A percentile compares a stretch with the other conserved stretches of the same genome.
Evolutionary conservation across 2,329 filamentous ascomycete species (phyloP).

Genomic region (Nannizziopsis barbatae): DNA sequence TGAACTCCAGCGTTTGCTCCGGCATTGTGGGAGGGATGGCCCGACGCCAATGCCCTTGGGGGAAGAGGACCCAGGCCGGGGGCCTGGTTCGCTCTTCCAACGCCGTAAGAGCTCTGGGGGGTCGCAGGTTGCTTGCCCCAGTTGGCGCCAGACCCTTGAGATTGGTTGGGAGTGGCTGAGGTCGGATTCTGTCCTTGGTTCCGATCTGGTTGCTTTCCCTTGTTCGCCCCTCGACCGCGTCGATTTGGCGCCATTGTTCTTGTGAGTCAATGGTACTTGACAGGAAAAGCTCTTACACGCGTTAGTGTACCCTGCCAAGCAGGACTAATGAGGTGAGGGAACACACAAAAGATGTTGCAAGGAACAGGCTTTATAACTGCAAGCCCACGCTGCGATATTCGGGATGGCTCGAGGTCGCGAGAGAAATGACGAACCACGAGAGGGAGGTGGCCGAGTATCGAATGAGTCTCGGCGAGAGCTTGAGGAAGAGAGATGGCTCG

Average conservation of each 20-base stretch:
- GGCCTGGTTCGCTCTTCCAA: background rate
- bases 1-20: conserved; percentile 2
- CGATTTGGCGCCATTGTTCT: conserved; percentile 4
- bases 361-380: conserved; percentile 1
- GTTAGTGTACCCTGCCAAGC: too few relatives aligned
- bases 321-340: background rate
- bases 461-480: background rate
- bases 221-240: background rate
- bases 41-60: background rate
- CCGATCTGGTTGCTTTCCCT: conserved; percentile 2
- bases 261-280: background rate
- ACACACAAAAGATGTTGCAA: conserved; percentile 1
- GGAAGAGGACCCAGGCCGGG: conserved; percentile 4
- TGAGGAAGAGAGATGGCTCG: background rate
- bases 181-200: conserved; percentile 9
- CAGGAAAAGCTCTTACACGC: background rate
- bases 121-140: background rate
- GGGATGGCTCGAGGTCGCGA: conserved; percentile 2
- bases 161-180: conserved; percentile 2
- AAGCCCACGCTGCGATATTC: conserved; percentile 2
- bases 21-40: background rate
- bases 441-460: background rate
- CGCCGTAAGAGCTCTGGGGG: background rate
- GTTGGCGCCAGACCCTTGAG: conserved; percentile 1
- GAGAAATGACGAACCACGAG: conserved; percentile 5